Evolutionary conservation across 1,284 basidiomycete species (phyloP).

Genomic region (Leccinum cinnamomeum): DNA sequence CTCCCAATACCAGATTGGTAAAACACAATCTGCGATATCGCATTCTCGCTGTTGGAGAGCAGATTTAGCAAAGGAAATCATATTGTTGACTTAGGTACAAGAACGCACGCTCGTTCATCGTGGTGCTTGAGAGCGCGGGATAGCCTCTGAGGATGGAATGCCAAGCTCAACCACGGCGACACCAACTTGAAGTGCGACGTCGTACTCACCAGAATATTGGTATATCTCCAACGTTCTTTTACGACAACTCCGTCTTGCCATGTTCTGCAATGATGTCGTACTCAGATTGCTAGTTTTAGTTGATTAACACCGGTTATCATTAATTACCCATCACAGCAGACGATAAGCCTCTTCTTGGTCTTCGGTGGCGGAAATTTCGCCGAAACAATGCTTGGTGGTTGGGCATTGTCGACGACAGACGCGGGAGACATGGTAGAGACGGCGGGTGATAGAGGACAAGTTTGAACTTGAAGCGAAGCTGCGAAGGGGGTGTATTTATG

Average conservation of each 20-base stretch:
- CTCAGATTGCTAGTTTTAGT: conserved; percentile 1
- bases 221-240: conserved; percentile 53
- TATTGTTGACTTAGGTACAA: background rate
- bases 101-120: conserved; percentile 49
- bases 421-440: conserved; percentile 15
- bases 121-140: conserved; percentile 49
- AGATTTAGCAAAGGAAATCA: background rate
- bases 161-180: background rate
- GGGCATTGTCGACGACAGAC: conserved; percentile 4
- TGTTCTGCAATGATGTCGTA: conserved; percentile 19
- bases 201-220: conserved; percentile 58
- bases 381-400: background rate
- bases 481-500: conserved; percentile 22
- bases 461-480: too few relatives aligned
- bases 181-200: background rate
- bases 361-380: background rate
- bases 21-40: conserved; percentile 64
- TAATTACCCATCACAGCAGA: conserved; percentile 70
- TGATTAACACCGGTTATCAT: background rate
- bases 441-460: background rate
- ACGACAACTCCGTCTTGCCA: conserved; percentile 48
- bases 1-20: conserved; percentile 72
- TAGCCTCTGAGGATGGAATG: conserved; percentile 49
- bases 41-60: conserved; percentile 36
- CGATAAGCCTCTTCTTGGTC: conserved; percentile 50